Evolutionary conservation across 2,329 filamentous ascomycete genomes (phyloP), one percentile per base, ranked within the genome.

Genomic region (Penicillium sp.): DNA sequence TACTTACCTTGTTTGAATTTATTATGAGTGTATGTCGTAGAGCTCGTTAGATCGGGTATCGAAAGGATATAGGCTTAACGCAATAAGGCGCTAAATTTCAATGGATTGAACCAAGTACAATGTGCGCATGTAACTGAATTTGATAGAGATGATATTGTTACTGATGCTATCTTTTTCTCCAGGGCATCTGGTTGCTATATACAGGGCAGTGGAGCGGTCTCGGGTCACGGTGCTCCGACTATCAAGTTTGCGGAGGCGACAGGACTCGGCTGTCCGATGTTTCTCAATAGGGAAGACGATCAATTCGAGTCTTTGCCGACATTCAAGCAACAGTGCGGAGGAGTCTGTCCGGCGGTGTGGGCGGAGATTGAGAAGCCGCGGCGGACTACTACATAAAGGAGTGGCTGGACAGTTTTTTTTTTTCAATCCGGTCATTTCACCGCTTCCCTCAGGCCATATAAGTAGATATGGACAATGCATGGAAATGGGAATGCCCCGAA

Each of bases 151-250:
- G 8, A n/a, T 7, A 22, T 24, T 24, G 19, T 7, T 24, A 6
- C 22, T 58, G 15, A 30, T 35, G 7, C 12, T 15, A n/a, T 51
- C 26, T 15, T 44, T 2, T 22, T 35, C 5, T 30, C 22, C 12
- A n/a, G 38, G 17, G 50, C 50, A 19, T 22, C 13, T 28, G 44
- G 33, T 58, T 19, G 54, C 57, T 63, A 68, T 68, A 59, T 67
- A 61, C 38, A 42, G 19, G 17, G 15, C 30, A 53, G 62, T 60
- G 62, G 65, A 69, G 64, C 44, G 58, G 44, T 24, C 49, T 60
- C 70, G 71, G 71, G 62, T 66, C 64, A 73, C 70, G 65, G 71
- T 72, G 66, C 68, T 72, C 71, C 71, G 70, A 70, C 30, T 54
- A 22, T 42, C 28, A 65, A 12, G 30, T 28, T 30, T 30, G 15